These are phyloP conservation scores for Neofusicoccum umdonicola DNA, from an alignment of 2,329 filamentous ascomycete species.

Conservation along the genomic window DNA sequence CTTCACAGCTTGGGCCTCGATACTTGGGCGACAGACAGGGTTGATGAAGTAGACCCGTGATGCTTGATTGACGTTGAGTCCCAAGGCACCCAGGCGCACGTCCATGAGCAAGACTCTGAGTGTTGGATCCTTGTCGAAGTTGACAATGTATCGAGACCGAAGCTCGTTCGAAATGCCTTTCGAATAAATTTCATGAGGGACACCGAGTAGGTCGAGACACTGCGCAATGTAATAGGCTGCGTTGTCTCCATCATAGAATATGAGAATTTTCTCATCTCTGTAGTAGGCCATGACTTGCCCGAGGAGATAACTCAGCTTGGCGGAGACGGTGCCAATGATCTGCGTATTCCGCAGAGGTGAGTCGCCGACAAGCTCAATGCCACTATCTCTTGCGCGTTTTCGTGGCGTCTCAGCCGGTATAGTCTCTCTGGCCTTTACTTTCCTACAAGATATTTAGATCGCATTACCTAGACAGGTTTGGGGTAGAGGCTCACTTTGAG, in stretches of 20 bases:
- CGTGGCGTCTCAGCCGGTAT: background rate
- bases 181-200: conserved; percentile 66
- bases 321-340: conserved; percentile 77
- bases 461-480: too few species aligned
- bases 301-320: conserved; percentile 83
- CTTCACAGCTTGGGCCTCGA: conserved; percentile 89
- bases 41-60: conserved; percentile 87
- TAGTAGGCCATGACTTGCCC: conserved; percentile 69
- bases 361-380: conserved; percentile 34
- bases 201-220: conserved; percentile 68
- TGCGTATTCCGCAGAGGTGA: conserved; percentile 59
- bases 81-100: conserved; percentile 82
- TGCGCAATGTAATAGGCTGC: conserved; percentile 82
- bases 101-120: conserved; percentile 87
- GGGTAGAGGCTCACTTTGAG: background rate
- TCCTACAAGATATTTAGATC: background rate
- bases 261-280: conserved; percentile 75
- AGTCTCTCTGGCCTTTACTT: background rate
- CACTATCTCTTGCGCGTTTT: conserved; percentile 26
- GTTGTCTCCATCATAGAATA: conserved; percentile 91
- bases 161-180: conserved; percentile 59
- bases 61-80: conserved; percentile 78
- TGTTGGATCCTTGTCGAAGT: conserved; percentile 68
- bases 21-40: conserved; percentile 77
- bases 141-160: conserved; percentile 71